Evolutionary conservation across 495 filamentous ascomycete species (phyloP).

Genomic region (Friedmanniomyces endolithicus): DNA sequence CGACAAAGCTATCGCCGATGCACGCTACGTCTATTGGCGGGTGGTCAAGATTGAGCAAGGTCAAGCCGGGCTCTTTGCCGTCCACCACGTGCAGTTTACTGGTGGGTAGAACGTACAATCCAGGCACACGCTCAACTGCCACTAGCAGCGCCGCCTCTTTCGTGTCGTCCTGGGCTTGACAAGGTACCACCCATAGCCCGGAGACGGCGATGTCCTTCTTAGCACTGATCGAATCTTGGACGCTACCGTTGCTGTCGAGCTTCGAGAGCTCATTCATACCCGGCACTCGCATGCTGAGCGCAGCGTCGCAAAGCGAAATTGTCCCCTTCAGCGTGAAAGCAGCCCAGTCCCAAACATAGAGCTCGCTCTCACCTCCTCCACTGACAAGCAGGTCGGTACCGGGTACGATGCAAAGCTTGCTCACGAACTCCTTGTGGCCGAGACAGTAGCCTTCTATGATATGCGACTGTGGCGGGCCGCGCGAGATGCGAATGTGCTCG

Average conservation of each 20-base stretch:
- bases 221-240: not conserved
- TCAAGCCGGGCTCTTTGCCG: not conserved
- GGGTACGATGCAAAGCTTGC: constrained; percentile 51
- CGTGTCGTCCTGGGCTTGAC: not conserved
- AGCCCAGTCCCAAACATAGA: constrained; percentile 76
- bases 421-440: constrained; percentile 74
- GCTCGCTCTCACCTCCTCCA: constrained; percentile 67
- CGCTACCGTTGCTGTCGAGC: not conserved
- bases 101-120: not conserved
- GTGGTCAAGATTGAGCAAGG: not conserved
- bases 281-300: not conserved
- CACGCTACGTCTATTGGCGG: constrained; percentile 4
- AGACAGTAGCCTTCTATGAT: constrained; percentile 82
- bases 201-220: constrained; percentile 1
- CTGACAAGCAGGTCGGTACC: constrained; percentile 55
- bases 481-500: constrained; percentile 89
- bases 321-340: constrained; percentile 1
- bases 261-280: not conserved
- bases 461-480: constrained; percentile 69
- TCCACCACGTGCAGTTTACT: not conserved
- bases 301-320: not conserved
- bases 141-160: not conserved
- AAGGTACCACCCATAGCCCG: constrained; percentile 12
- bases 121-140: not conserved
- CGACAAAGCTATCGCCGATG: not conserved